Evolutionary conservation across 2,329 filamentous ascomycete species (phyloP).

Genomic region (Helotiales sp.): DNA sequence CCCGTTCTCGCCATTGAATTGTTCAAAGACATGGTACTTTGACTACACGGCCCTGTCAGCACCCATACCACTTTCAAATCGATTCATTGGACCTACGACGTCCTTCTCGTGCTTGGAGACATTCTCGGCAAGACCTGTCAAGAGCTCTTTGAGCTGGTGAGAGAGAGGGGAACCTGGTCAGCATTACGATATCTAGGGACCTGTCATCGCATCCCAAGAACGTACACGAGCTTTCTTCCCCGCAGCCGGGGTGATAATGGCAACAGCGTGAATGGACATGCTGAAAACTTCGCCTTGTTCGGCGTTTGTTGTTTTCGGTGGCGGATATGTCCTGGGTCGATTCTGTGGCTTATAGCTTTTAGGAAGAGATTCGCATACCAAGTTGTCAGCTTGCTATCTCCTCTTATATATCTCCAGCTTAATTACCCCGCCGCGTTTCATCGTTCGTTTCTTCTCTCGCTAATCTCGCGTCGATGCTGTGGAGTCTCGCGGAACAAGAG

Average conservation of each 20-base stretch:
- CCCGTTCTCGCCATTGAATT: constrained; percentile 21
- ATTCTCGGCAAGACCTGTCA: constrained; percentile 22
- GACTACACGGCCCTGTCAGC: constrained; percentile 5
- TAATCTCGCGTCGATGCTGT: neutral
- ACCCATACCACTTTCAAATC: neutral
- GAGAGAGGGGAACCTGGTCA: neutral
- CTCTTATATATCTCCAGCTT: neutral
- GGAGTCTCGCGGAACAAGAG: no score
- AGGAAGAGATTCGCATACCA: neutral
- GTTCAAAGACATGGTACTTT: constrained; percentile 31
- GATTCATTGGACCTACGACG: constrained; percentile 13
- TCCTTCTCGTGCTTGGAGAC: constrained; percentile 26
- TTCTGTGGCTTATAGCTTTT: neutral
- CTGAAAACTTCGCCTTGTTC: neutral
- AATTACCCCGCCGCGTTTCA: neutral
- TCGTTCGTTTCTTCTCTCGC: neutral
- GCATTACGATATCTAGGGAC: neutral
- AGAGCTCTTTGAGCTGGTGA: constrained; percentile 22
- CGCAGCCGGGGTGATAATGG: constrained; percentile 27
- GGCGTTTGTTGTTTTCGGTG: neutral
- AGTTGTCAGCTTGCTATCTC: neutral
- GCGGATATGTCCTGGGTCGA: neutral
- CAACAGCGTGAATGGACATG: constrained; percentile 28
- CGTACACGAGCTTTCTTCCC: constrained; percentile 35
- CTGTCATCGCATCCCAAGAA: neutral